A percentile compares a stretch with the other conserved stretches of the same genome.
Conservation (phyloP, 2,329 filamentous ascomycete genomes). For the Aspergillus pseudotamarii region DNA sequence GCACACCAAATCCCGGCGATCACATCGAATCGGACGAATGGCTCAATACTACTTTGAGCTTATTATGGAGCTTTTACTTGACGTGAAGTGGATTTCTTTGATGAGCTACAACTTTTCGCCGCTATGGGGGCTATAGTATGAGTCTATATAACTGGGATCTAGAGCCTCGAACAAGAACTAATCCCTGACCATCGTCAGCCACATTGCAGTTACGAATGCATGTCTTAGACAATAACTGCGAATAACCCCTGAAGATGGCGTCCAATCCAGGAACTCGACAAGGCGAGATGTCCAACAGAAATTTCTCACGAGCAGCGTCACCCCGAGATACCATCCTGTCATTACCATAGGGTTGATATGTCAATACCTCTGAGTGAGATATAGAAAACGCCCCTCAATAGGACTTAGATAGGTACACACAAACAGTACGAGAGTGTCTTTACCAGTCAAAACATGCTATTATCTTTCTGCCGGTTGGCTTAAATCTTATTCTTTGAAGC, state of each 20-base stretch:
- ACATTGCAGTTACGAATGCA: constrained; percentile 8
- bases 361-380: neutral
- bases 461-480: neutral
- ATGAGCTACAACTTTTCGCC: neutral
- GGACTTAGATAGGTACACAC: neutral
- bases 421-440: neutral
- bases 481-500: neutral
- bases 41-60: neutral
- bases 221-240: neutral
- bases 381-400: neutral
- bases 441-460: neutral
- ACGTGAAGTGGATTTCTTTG: neutral
- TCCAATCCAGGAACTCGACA: neutral
- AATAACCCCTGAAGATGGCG: neutral
- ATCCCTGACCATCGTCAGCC: constrained; percentile 12
- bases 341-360: neutral
- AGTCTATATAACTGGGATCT: neutral
- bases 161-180: neutral
- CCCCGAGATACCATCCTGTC: neutral
- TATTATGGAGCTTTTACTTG: neutral
- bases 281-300: neutral
- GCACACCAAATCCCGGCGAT: neutral
- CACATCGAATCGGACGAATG: neutral
- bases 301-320: neutral
- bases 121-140: neutral